phyloP scores from a whole-genome alignment of 1,139 yeast genomes.

The Lodderomyces parapsilosis region DNA sequence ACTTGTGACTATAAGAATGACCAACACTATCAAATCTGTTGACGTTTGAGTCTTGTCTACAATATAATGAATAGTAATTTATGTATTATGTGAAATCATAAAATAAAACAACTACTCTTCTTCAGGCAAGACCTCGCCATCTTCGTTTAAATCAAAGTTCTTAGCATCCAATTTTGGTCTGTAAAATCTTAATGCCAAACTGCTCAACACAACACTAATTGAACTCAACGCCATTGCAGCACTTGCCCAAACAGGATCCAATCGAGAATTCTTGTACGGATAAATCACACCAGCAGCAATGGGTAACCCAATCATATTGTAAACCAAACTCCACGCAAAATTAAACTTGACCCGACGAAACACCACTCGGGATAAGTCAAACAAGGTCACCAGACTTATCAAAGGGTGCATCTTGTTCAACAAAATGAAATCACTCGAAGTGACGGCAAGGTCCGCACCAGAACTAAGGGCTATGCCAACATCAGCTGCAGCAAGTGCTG shows the following conservation, averaged over 20 bases:
- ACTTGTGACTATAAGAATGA: too few species aligned
- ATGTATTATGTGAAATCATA: too few species aligned
- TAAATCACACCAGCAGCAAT: slow-evolving; percentile 65
- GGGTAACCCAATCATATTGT: slow-evolving; percentile 42
- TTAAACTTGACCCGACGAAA: slow-evolving; percentile 56
- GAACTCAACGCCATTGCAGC: slow-evolving; percentile 68
- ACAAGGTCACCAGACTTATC: slow-evolving; percentile 45
- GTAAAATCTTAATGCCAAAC: slow-evolving; percentile 50
- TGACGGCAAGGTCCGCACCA: slow-evolving; percentile 59
- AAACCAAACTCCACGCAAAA: slow-evolving; percentile 34
- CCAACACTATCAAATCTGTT: too few species aligned
- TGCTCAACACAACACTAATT: slow-evolving; percentile 55
- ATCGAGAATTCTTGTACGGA: slow-evolving; percentile 50
- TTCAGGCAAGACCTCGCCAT: slow-evolving; percentile 6
- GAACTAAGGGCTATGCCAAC: slow-evolving; percentile 60
- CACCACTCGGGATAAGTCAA: slow-evolving; percentile 45
- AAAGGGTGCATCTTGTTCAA: slow-evolving; percentile 48
- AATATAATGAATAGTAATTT: too few species aligned
- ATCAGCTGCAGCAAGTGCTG: slow-evolving; percentile 59
- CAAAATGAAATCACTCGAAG: slow-evolving; percentile 57
- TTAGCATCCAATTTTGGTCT: slow-evolving; percentile 32
- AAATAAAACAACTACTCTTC: too few species aligned
- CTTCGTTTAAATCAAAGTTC: slow-evolving; percentile 14
- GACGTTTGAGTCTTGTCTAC: too few species aligned
- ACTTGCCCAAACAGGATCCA: slow-evolving; percentile 66